Conservation (phyloP, 2,329 filamentous ascomycete species). For the Nothophaeocryptopus gaeumannii region DNA sequence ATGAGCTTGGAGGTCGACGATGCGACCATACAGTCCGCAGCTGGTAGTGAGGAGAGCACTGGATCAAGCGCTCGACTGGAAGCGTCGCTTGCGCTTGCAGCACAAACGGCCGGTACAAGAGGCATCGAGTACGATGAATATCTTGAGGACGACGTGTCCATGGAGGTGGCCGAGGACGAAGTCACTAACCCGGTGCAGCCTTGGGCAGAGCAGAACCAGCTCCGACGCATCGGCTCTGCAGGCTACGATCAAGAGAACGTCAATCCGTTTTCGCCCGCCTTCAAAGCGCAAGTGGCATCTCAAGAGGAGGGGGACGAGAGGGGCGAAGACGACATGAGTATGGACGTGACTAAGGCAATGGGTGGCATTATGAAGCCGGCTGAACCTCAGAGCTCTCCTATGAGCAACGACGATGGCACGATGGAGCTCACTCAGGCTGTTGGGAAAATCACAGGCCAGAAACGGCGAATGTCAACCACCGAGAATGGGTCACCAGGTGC, state of each 20-base stretch:
- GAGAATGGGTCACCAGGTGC: conserved; percentile 34
- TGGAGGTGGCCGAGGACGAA: conserved; percentile 60
- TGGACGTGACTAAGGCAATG: conserved; percentile 86
- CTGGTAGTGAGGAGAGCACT: conserved; percentile 48
- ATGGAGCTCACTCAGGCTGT: conserved; percentile 58
- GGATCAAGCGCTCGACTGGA: conserved; percentile 73
- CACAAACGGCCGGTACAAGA: conserved; percentile 71
- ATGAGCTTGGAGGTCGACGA: conserved; percentile 70
- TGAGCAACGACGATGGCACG: conserved; percentile 44
- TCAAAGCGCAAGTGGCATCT: conserved; percentile 26
- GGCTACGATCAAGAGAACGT: conserved; percentile 49
- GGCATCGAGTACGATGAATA: conserved; percentile 59
- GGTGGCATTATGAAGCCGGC: conserved; percentile 67
- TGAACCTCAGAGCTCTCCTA: conserved; percentile 37
- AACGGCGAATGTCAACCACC: conserved; percentile 42
- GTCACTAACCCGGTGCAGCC: conserved; percentile 71
- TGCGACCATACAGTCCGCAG: conserved; percentile 39
- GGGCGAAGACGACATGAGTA: conserved; percentile 69
- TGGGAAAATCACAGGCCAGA: conserved; percentile 50
- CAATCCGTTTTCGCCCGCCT: conserved; percentile 49
- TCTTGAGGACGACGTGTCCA: conserved; percentile 50
- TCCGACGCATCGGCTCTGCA: conserved; percentile 25
- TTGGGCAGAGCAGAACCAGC: conserved; percentile 60
- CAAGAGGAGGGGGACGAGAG: conserved; percentile 35
- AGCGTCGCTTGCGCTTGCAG: conserved; percentile 71